Base-by-base conservation (phyloP, 768 basidiomycete species). In the Xerocomellus amylosporus region DNA sequence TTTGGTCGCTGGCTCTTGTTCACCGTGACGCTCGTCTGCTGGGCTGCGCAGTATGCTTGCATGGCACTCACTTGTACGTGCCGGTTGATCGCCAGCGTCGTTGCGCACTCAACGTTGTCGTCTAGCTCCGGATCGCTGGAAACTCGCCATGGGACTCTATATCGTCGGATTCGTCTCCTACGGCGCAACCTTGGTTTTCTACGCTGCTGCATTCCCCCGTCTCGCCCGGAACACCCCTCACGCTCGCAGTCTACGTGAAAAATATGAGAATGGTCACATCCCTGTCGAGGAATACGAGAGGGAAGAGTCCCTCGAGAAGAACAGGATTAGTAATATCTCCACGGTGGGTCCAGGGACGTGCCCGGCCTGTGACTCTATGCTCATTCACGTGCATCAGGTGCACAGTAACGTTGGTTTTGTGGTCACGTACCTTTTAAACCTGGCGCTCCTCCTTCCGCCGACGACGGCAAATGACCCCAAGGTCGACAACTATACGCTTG, bases 1-100 rank as follows among this genome's bases (percentile, higher is more conserved):
- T 90, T 92, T 61, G 88, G 88, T 19, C 82, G 86, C 14, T 92
- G 89, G 88, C 68, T 92, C 9, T 74, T 93, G n/a, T 72, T 91
- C 22, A 76, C 76, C 17, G 68, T 86, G 10, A 93, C 90, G 0
- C 70, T 83, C 41, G 75, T 92, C 34, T 91, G 88, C 56, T 93
- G 91, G 91, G 86, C 73, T 1, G 81, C 88, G 4, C 89, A 91
- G 63, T 93, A 86, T 59, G 83, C 87, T 0, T 86, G 82, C 65
- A 84, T 93, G 79, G 77, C 81, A 20, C 75, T 93, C 20, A 88
- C 87, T 0, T 73, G 88, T 88, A 61, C 20, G 81, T 73, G 17
- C 39, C 15, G 5, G 46, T 20, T 3, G 2, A 4, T 8, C 3
- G 5, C 28, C 12, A 2, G 5, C 3, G 33, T 42, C 14, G n/a